phyloP scores from a whole-genome alignment of 805 yeast genomes.

The Candida ulmi region DNA sequence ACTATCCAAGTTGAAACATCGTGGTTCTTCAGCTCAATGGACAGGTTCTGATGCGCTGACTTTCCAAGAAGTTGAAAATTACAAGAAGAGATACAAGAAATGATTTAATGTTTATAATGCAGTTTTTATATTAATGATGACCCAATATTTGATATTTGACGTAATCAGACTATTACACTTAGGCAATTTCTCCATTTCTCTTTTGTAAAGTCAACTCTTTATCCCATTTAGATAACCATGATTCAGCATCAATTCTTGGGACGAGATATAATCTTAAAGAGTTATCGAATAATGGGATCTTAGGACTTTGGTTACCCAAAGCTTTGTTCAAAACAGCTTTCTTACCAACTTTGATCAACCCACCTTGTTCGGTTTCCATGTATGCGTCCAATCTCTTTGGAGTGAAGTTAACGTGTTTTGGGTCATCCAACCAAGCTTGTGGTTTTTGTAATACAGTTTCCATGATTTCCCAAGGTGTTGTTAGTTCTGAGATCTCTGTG shows the following conservation, averaged over 20 bases:
- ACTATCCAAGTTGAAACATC: constrained; percentile 45
- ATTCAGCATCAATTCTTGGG: constrained; percentile 60
- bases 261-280: constrained; percentile 70
- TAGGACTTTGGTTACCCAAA: constrained; percentile 54
- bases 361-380: constrained; percentile 81
- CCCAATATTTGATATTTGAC: no score
- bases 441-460: constrained; percentile 61
- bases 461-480: constrained; percentile 59
- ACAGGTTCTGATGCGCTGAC: constrained; percentile 40
- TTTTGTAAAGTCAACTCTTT: constrained; percentile 52
- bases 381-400: constrained; percentile 60
- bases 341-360: constrained; percentile 80
- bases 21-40: constrained; percentile 47
- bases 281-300: constrained; percentile 72
- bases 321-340: constrained; percentile 62
- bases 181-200: no score
- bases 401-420: constrained; percentile 55
- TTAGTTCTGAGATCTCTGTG: constrained; percentile 66
- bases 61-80: constrained; percentile 39
- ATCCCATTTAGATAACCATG: constrained; percentile 66
- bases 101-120: background rate
- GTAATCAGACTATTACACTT: no score
- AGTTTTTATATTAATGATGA: no score
- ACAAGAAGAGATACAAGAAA: constrained; percentile 29
- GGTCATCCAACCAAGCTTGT: constrained; percentile 56